Evolutionary conservation across 2,329 filamentous ascomycete species (phyloP), one percentile per base, ranked within the genome.

Genomic region (Cordyceps pruinosa): DNA sequence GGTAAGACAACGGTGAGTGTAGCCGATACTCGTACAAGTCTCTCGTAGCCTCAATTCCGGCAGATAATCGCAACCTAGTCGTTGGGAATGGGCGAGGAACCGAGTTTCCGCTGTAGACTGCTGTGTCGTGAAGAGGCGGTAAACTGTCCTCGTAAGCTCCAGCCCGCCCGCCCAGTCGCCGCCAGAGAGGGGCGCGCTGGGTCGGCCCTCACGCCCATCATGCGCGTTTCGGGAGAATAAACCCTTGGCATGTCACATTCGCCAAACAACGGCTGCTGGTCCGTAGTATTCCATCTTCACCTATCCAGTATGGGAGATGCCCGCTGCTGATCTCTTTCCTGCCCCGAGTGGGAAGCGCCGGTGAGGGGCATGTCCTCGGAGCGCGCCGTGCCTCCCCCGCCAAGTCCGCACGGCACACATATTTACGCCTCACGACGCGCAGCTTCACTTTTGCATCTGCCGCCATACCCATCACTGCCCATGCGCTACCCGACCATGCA

Each of bases 131-230:
- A 46, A 54, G 51, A 54, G 30, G 41, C 51, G 51, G 51, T 54
- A 54, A 54, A 46, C 30, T 37, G 51, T 9, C 51, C 32, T 54
- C 30, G 51, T 46, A 34, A 35, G 50, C 50, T 54, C 51, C 32
- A 46, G 51, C 41, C 23, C 51, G 37, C 41, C 21, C 41, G 23
- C 47, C 25, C 30, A 25, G n/a, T 13, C 34, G 34, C 34, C 41
- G 41, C 37, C 13, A 53, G 50, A 30, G 50, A 54, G 51, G 51
- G 51, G 51, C 51, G 21, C 49, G 35, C 49, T 52, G 35, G 49
- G 49, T 8, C 35, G 37, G 13, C 19, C 37, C 35, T 9, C 23
- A 9, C 32, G 21, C 49, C 34, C 35, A 32, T 51, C 48, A 51
- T 30, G 34, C 21, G n/a, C 48, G 21, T 26, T 42, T 30, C 10